Conservation (phyloP, 768 basidiomycete species). For the Leccinum rimulosum region DNA sequence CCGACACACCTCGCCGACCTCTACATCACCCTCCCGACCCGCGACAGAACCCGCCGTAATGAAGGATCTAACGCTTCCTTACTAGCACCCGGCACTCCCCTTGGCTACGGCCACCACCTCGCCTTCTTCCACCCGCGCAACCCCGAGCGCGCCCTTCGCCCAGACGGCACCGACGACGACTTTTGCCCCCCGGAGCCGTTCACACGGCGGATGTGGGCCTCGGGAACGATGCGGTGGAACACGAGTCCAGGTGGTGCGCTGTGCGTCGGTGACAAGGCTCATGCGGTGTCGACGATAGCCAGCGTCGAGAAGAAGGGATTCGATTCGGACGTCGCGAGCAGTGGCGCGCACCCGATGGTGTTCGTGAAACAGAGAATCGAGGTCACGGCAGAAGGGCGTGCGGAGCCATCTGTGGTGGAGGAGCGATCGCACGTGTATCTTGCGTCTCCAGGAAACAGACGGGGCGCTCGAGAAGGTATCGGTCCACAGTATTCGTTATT, state of each 20-base stretch:
- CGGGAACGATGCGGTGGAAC: conserved; percentile 67
- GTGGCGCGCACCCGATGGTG: conserved; percentile 61
- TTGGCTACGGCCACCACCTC: conserved; percentile 67
- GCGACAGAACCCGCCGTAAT: conserved; percentile 53
- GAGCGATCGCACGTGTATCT: conserved; percentile 71
- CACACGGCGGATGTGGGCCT: conserved; percentile 80
- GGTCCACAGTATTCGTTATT: neutral
- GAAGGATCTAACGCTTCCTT: conserved; percentile 38
- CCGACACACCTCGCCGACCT: conserved; percentile 61
- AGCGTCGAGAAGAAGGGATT: conserved; percentile 65
- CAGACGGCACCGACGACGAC: conserved; percentile 72
- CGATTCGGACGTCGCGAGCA: conserved; percentile 31
- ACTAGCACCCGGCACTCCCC: conserved; percentile 33
- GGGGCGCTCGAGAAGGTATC: conserved; percentile 44
- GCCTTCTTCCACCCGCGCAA: conserved; percentile 71
- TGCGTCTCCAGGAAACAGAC: conserved; percentile 28
- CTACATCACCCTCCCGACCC: conserved; percentile 69
- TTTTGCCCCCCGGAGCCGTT: conserved; percentile 74
- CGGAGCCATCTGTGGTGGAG: conserved; percentile 52
- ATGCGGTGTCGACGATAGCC: conserved; percentile 45
- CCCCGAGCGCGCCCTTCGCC: conserved; percentile 52
- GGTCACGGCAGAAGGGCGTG: conserved; percentile 42
- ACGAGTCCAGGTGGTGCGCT: conserved; percentile 37
- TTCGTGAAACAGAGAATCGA: conserved; percentile 69
- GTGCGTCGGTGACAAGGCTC: conserved; percentile 51